These are phyloP conservation scores for Mucor mucedo DNA, from an alignment of 371 early-diverging fungal genomes.

Conservation along the genomic window DNA sequence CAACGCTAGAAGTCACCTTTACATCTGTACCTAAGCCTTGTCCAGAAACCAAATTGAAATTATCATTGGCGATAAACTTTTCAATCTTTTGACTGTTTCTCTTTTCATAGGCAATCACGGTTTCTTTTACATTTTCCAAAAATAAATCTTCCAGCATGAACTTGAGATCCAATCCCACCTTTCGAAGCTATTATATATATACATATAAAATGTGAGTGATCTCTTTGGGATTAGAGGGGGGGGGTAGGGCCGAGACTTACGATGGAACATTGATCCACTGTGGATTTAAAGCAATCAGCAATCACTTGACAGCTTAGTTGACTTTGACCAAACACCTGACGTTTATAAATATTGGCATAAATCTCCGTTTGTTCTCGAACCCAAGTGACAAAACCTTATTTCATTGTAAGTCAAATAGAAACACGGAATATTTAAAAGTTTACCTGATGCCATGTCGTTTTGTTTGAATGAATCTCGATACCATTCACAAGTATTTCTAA, in stretches of 20 bases:
- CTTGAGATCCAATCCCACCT: conserved; percentile 82
- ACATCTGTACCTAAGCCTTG: conserved; percentile 59
- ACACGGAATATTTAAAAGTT: conserved; percentile 33
- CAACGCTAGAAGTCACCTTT: conserved; percentile 61
- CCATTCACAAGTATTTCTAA: conserved; percentile 95
- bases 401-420: too few species aligned
- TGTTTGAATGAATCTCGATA: conserved; percentile 88
- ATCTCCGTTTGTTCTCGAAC: conserved; percentile 82
- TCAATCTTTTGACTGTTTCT: conserved; percentile 55
- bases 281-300: conserved; percentile 82
- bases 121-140: conserved; percentile 69
- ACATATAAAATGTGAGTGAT: background rate
- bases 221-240: background rate
- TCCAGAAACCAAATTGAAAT: conserved; percentile 62
- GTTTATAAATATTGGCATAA: conserved; percentile 85
- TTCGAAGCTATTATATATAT: conserved; percentile 52
- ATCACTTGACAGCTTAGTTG: conserved; percentile 81
- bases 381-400: conserved; percentile 86
- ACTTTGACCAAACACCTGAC: conserved; percentile 83
- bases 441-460: conserved; percentile 78
- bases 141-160: conserved; percentile 86
- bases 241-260: conserved; percentile 41
- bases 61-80: conserved; percentile 67
- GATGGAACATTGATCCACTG: conserved; percentile 74
- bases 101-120: conserved; percentile 68